Percentiles rank a stretch among this genome's conserved stretches.
Conservation (phyloP, 2,329 filamentous ascomycete species). For the Diaporthe nobilis region DNA sequence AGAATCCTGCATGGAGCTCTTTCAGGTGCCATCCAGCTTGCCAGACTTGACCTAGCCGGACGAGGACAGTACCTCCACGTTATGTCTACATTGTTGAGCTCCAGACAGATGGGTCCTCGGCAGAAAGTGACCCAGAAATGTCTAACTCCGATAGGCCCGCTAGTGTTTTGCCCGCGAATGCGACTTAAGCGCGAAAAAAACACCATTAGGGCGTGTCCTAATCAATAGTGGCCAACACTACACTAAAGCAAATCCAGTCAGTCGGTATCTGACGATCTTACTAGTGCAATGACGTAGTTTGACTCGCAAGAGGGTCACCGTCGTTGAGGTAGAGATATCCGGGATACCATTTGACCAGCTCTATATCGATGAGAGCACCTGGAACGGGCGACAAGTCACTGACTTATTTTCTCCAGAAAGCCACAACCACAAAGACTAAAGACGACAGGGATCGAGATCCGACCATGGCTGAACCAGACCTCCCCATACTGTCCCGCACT, state of each 20-base stretch:
- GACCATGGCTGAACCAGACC: constrained; percentile 9
- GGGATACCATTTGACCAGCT: not conserved
- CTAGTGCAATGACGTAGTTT: constrained; percentile 5
- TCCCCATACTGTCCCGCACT: constrained; percentile 6
- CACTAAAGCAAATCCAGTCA: not conserved
- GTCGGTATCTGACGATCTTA: constrained; percentile 1
- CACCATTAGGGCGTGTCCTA: not conserved
- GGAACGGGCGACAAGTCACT: not conserved
- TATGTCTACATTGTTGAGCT: not conserved
- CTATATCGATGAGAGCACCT: not conserved
- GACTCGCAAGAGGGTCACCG: not conserved
- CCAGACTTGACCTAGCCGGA: not conserved
- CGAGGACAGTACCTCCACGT: not conserved
- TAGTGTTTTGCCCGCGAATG: not conserved
- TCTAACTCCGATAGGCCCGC: not conserved
- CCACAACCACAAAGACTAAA: not conserved
- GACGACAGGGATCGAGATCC: not conserved
- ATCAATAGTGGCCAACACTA: not conserved
- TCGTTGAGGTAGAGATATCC: not conserved
- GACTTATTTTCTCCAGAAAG: not conserved
- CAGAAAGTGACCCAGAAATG: not conserved
- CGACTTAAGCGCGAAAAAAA: constrained; percentile 11
- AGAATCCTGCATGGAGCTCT: not conserved
- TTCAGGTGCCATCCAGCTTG: not conserved
- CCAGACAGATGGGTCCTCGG: not conserved